Conservation (phyloP, 2,329 filamentous ascomycete species). For the Ceratocystis albifundus region DNA sequence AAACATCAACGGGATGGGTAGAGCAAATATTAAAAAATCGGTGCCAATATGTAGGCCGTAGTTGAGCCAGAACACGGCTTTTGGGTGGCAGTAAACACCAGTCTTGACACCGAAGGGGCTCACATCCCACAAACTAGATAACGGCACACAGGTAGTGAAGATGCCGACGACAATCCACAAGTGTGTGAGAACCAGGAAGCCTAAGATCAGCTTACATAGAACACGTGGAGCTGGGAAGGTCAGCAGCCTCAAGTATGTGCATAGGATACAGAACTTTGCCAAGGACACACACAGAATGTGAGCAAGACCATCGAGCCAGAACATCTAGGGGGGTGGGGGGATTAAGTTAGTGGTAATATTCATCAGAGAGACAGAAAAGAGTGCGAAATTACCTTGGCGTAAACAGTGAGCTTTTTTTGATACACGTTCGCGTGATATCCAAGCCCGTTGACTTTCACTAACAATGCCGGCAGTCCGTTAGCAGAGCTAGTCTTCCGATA, state of each 20-base stretch:
- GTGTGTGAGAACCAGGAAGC: conserved; percentile 24
- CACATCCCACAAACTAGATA: conserved; percentile 24
- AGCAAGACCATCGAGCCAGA: conserved; percentile 22
- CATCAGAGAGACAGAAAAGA: background rate
- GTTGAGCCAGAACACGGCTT: conserved; percentile 28
- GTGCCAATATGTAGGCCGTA: conserved; percentile 28
- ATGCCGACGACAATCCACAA: conserved; percentile 25
- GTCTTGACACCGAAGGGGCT: background rate
- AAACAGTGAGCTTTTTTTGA: conserved; percentile 10
- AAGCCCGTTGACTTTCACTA: conserved; percentile 21
- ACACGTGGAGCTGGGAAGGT: conserved; percentile 24
- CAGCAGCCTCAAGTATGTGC: conserved; percentile 27
- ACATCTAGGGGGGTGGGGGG: background rate
- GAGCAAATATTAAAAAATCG: conserved; percentile 27
- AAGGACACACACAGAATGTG: conserved; percentile 25
- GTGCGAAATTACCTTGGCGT: conserved; percentile 18
- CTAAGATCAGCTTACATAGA: conserved; percentile 24
- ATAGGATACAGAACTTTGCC: conserved; percentile 26
- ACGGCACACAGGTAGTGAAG: conserved; percentile 25
- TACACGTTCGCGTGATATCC: conserved; percentile 1
- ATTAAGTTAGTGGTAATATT: background rate
- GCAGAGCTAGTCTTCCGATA: background rate
- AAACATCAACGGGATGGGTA: conserved; percentile 28
- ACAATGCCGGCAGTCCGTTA: background rate
- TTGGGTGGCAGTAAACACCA: conserved; percentile 21